Conservation (phyloP, 345 rosid species). For the Raphanus sativus region DNA sequence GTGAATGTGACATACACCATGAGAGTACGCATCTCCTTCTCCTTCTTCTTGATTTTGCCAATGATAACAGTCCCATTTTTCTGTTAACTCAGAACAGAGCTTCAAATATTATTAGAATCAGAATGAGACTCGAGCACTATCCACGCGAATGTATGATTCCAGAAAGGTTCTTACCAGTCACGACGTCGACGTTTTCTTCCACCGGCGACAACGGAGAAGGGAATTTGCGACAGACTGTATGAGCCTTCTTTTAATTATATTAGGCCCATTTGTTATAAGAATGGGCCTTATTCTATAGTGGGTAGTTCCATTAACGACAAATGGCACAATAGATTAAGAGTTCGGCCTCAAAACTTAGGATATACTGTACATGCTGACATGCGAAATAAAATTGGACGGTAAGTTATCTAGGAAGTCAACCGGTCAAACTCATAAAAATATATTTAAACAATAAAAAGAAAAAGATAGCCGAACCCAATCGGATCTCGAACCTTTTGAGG, state of each 20-base stretch:
- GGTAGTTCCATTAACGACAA: not conserved
- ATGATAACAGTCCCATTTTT: constrained; percentile 55
- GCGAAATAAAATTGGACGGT: not conserved
- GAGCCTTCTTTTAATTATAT: not conserved
- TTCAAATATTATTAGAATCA: not conserved
- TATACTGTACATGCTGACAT: not conserved
- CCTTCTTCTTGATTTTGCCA: constrained; percentile 85
- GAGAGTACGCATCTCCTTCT: constrained; percentile 94
- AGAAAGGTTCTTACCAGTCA: not conserved
- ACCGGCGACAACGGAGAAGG: not conserved
- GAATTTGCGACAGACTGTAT: not conserved
- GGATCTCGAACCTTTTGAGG: constrained; percentile 32
- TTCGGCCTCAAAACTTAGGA: not conserved
- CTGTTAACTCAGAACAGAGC: not conserved
- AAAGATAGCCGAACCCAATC: not conserved
- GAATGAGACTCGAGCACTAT: constrained; percentile 10
- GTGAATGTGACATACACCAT: constrained; percentile 68
- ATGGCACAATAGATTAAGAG: not conserved
- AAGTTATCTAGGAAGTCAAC: constrained; percentile 15
- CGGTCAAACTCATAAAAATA: constrained; percentile 2
- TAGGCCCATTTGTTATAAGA: not conserved
- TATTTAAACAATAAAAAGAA: not conserved
- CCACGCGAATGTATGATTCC: not conserved
- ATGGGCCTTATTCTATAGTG: not conserved
- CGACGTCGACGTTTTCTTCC: not conserved